Evolutionary conservation across 257 asterid species (phyloP).

Genomic region (Prunella vulgaris): DNA sequence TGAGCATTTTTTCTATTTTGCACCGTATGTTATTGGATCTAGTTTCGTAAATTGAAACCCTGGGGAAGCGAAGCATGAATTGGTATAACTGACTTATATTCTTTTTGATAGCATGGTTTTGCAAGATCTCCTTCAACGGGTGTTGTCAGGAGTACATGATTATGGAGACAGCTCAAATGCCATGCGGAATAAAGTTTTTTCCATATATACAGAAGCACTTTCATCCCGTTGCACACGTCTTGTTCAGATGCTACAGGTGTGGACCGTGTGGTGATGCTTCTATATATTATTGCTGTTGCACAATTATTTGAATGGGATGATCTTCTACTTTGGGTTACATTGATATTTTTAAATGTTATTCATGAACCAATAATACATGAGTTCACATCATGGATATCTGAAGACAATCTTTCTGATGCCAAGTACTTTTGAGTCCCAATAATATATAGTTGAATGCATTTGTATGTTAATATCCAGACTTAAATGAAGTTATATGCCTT

Average conservation of each 20-base stretch:
- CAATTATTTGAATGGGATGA: constrained; percentile 24
- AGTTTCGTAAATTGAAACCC: background rate
- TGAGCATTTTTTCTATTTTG: background rate
- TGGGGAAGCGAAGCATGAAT: constrained; percentile 15
- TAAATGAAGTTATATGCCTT: background rate
- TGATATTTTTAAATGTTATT: constrained; percentile 12
- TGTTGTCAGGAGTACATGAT: constrained; percentile 46
- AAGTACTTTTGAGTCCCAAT: constrained; percentile 2
- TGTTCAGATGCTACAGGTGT: constrained; percentile 92
- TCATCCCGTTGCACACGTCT: constrained; percentile 74
- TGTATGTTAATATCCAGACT: background rate
- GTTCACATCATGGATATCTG: constrained; percentile 14
- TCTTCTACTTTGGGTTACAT: constrained; percentile 7
- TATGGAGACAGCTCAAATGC: constrained; percentile 60
- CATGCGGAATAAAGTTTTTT: constrained; percentile 56
- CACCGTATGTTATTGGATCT: background rate
- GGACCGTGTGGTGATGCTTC: constrained; percentile 41
- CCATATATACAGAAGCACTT: constrained; percentile 62
- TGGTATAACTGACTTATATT: constrained; percentile 15
- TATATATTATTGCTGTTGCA: constrained; percentile 23
- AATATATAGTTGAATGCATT: background rate
- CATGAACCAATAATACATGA: constrained; percentile 13
- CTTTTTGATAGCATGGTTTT: constrained; percentile 54
- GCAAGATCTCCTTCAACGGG: constrained; percentile 71
- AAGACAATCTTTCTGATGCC: constrained; percentile 1